These are phyloP conservation scores for Quercus dentata DNA, from an alignment of 306 rosid genomes.

Conservation along the genomic window DNA sequence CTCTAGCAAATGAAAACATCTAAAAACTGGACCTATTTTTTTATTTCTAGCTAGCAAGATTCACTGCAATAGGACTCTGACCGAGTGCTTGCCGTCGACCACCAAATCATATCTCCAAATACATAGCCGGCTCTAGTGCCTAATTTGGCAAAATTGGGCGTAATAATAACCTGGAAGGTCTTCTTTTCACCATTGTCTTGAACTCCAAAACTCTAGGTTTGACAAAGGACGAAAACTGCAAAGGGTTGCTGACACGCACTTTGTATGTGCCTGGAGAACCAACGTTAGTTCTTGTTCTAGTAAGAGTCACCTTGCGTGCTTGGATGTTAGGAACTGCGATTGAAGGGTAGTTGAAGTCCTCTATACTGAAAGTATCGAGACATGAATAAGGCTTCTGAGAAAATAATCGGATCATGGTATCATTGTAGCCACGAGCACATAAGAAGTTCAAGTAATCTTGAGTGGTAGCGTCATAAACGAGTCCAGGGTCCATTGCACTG, in stretches of 20 bases:
- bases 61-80: slow-evolving; percentile 40
- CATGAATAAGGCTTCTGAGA: slow-evolving; percentile 24
- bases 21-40: not conserved
- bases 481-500: slow-evolving; percentile 58
- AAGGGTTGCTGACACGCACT: slow-evolving; percentile 28
- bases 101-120: slow-evolving; percentile 45
- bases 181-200: slow-evolving; percentile 41
- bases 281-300: slow-evolving; percentile 56
- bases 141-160: not conserved
- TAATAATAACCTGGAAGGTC: slow-evolving; percentile 29
- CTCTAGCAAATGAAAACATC: no score
- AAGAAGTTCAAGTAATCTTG: slow-evolving; percentile 54
- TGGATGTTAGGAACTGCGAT: slow-evolving; percentile 23
- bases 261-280: slow-evolving; percentile 41
- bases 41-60: not conserved
- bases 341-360: slow-evolving; percentile 66
- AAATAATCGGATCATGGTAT: slow-evolving; percentile 17
- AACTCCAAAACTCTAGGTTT: slow-evolving; percentile 37
- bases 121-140: not conserved
- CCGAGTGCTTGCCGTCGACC: slow-evolving; percentile 43
- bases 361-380: slow-evolving; percentile 26
- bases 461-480: slow-evolving; percentile 41
- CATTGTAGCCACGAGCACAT: slow-evolving; percentile 51
- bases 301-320: slow-evolving; percentile 10
- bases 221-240: slow-evolving; percentile 27